Percentiles rank a stretch among this genome's conserved stretches.
phyloP scores from a whole-genome alignment of 2,329 filamentous ascomycete species.

The Diaporthe aspalathi region DNA sequence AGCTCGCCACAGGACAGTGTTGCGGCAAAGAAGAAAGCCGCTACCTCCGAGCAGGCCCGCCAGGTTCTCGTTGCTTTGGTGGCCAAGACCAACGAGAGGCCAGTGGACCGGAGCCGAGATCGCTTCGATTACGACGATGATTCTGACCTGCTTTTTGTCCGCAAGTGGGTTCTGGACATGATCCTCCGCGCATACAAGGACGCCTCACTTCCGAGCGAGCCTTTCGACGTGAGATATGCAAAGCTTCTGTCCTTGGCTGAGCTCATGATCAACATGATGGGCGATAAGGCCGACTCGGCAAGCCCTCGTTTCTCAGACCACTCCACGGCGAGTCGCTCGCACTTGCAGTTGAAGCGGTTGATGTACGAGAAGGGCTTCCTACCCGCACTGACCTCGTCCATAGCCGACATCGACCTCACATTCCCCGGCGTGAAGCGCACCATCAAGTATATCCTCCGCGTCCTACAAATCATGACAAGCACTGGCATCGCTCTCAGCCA shows the following conservation, averaged over 20 bases:
- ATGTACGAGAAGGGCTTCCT: slow-evolving; percentile 99
- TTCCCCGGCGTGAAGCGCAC: slow-evolving; percentile 93
- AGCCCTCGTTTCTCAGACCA: slow-evolving; percentile 47
- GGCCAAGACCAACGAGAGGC: slow-evolving; percentile 84
- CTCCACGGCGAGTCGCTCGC: slow-evolving; percentile 65
- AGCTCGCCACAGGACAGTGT: slow-evolving; percentile 79
- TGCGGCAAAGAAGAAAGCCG: slow-evolving; percentile 82
- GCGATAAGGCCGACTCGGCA: slow-evolving; percentile 73
- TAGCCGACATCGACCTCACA: slow-evolving; percentile 95
- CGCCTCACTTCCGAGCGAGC: slow-evolving; percentile 80
- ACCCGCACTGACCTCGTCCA: slow-evolving; percentile 86
- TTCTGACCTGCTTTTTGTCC: slow-evolving; percentile 87
- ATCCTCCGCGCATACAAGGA: slow-evolving; percentile 93
- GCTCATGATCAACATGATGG: slow-evolving; percentile 92
- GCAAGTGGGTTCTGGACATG: slow-evolving; percentile 94
- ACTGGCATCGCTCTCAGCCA: slow-evolving; percentile 89
- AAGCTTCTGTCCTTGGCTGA: slow-evolving; percentile 89
- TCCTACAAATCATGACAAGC: slow-evolving; percentile 86
- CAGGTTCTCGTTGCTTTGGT: slow-evolving; percentile 88
- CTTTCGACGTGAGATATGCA: slow-evolving; percentile 86
- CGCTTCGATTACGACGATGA: slow-evolving; percentile 79
- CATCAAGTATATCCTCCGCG: slow-evolving; percentile 94
- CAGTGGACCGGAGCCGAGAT: slow-evolving; percentile 66
- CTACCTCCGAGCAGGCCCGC: slow-evolving; percentile 87
- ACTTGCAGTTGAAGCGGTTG: slow-evolving; percentile 86